Percentiles rank a stretch among this genome's conserved stretches.
phyloP scores from a whole-genome alignment of 345 rosid genomes.

The Aquilaria malaccensis region DNA sequence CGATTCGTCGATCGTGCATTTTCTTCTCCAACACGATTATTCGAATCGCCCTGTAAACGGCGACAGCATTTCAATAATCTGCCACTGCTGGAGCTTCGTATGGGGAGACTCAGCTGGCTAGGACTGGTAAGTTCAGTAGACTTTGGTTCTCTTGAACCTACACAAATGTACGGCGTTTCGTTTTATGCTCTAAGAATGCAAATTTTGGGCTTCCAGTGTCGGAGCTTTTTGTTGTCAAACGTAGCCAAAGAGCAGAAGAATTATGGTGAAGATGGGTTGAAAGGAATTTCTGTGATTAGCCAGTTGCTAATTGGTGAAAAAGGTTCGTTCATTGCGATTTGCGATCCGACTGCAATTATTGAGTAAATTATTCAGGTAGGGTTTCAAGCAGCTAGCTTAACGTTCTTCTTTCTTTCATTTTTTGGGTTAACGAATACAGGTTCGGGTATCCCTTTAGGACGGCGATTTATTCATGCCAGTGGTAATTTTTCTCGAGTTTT shows the following conservation, averaged over 20 bases:
- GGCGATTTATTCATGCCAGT: conserved; percentile 55
- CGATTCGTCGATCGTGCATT: conserved; percentile 10
- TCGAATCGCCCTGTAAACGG: not conserved
- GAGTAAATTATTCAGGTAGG: not conserved
- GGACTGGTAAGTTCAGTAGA: conserved; percentile 28
- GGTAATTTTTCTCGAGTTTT: conserved; percentile 25
- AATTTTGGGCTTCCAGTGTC: conserved; percentile 28
- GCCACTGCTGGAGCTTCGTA: not conserved
- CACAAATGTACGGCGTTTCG: not conserved
- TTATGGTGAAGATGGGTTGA: conserved; percentile 14
- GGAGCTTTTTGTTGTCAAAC: conserved; percentile 36
- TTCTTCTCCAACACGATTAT: conserved; percentile 14
- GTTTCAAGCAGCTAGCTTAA: not conserved
- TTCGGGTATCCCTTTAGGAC: conserved; percentile 23
- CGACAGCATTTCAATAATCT: not conserved
- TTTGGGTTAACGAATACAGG: conserved; percentile 25
- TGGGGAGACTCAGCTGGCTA: conserved; percentile 56
- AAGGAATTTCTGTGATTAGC: conserved; percentile 11
- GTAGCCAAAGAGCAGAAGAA: conserved; percentile 23
- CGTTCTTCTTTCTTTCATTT: conserved; percentile 18
- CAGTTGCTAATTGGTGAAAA: conserved; percentile 18
- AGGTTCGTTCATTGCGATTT: conserved; percentile 26
- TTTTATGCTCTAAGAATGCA: conserved; percentile 2
- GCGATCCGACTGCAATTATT: not conserved
- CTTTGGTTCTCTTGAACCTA: not conserved